Evolutionary conservation across 805 yeast genomes (phyloP), one percentile per base, ranked within the genome.

Genomic region (Myxozyma mucilagina): DNA sequence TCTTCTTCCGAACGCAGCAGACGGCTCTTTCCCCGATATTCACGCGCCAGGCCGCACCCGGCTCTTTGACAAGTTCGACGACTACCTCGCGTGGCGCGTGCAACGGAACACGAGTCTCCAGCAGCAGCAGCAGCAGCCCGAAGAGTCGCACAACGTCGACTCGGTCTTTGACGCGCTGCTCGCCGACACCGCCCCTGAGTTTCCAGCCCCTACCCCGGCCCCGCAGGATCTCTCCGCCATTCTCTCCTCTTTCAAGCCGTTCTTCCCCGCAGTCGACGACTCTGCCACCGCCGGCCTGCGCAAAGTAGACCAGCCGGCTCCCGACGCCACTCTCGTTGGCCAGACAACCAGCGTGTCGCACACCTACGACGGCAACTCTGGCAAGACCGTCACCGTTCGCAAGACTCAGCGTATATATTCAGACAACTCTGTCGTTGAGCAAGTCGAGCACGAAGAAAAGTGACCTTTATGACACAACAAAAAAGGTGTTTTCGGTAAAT

Each of bases 1-100:
- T 75, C 76, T 93, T 49, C 87, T 92, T 73, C 96, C 97, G 11
- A 29, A 56, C 45, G 57, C 63, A 42, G 60, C n/a, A n/a, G n/a
- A 56, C 38, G 58, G 65, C 61, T 41, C 44, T 18, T 36, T 41
- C 20, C 24, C 47, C 4, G 53, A 32, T 35, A 39, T 18, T n/a
- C 45, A 44, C 11, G 34, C 45, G 32, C 34, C 54, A 1, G 57
- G 57, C 20, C 86, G 34, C 83, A 79, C 66, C 90, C 87, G 68
- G 89, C 86, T 67, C 83, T 87, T 32, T 79, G 80, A 63, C 71
- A 73, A 56, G 35, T 63, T 53, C 54, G 68, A 61, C 45, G 67
- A 64, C 34, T 67, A 57, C 39, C 41, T 61, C 11, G 31, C 54
- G 16, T 60, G 60, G 68, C 63, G 51, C 61, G 59, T 53, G 57